Base-by-base conservation (phyloP, 768 basidiomycete species). In the Pulveroboletus sp. region DNA sequence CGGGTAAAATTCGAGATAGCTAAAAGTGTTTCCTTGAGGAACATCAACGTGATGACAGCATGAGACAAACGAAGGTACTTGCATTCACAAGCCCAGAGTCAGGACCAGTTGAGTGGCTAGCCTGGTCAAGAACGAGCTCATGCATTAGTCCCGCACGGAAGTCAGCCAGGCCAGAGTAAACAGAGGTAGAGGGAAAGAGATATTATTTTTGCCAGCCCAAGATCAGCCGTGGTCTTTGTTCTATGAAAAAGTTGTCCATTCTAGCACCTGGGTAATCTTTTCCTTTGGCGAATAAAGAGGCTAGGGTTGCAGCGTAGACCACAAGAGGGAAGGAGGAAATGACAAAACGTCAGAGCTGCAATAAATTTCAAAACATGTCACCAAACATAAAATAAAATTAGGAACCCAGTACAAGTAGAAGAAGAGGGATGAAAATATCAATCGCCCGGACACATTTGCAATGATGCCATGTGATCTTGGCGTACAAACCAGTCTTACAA, bases 391-490 rank as follows among this genome's bases (percentile, higher is more conserved):
- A 59, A 31, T n/a, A 53, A 11, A 21, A 18, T 24, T 9, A 10
- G 17, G 15, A 11, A 31, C n/a, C 41, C 14, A 37, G 32, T 30
- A 12, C 3, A 5, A 26, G 33, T 32, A n/a, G n/a, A 8, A 44
- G 26, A 6, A 28, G 12, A 37, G 21, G 15, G 6, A 14, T 15
- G 36, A 8, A 26, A 5, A 18, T 15, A 18, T 6, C 8, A 44
- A 32, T 30, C n/a, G 14, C 14, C 32, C 12, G 60, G 77, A 31
- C 59, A 89, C 88, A 64, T 94, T 94, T 28, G 81, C 89, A 33
- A 94, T 80, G 43, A 94, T 89, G 3, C 90, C 91, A 66, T 93
- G 89, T 28, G 86, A 86, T 68, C n/a, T 93, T 89, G 0, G 86
- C 83, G 60, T 90, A 80, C 3, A 94, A 77, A 5, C 93, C 93